Percentiles rank a stretch among this genome's conserved stretches.
phyloP scores from a whole-genome alignment of 1,139 yeast species.

The Pichia sp. region DNA sequence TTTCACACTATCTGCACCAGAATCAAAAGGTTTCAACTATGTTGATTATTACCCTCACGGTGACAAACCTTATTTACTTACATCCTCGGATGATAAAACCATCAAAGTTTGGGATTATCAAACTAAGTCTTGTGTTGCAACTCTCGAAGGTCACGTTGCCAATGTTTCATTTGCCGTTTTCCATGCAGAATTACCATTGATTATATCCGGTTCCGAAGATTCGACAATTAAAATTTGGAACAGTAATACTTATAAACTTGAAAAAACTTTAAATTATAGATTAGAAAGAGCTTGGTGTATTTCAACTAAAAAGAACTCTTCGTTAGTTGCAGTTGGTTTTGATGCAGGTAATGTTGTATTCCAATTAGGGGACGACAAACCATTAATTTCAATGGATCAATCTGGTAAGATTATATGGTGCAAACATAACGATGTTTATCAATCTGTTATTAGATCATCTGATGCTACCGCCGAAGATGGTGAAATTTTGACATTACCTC shows the following conservation, averaged over 20 bases:
- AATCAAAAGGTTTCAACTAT: constrained; percentile 86
- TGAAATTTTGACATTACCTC: constrained; percentile 63
- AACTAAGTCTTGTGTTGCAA: constrained; percentile 91
- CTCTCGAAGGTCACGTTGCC: constrained; percentile 86
- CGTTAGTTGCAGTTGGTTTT: constrained; percentile 83
- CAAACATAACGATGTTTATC: constrained; percentile 83
- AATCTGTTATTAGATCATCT: constrained; percentile 69
- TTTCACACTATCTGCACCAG: constrained; percentile 87
- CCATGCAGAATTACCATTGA: constrained; percentile 92
- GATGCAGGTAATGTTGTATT: constrained; percentile 88
- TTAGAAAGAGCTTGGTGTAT: constrained; percentile 97
- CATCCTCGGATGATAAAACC: constrained; percentile 88
- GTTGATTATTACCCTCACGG: constrained; percentile 96
- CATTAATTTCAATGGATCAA: constrained; percentile 87
- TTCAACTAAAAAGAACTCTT: constrained; percentile 67
- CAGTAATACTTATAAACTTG: constrained; percentile 73
- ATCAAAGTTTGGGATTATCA: constrained; percentile 96
- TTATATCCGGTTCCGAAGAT: constrained; percentile 78
- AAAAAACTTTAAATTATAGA: constrained; percentile 83
- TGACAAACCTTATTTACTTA: constrained; percentile 91
- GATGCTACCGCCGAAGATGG: constrained; percentile 69
- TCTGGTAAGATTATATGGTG: constrained; percentile 89
- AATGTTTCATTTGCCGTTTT: constrained; percentile 95
- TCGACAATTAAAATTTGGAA: constrained; percentile 77
- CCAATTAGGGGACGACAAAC: constrained; percentile 90